Conservation (phyloP, 345 rosid genomes). For the Lenwebbia sp. region DNA sequence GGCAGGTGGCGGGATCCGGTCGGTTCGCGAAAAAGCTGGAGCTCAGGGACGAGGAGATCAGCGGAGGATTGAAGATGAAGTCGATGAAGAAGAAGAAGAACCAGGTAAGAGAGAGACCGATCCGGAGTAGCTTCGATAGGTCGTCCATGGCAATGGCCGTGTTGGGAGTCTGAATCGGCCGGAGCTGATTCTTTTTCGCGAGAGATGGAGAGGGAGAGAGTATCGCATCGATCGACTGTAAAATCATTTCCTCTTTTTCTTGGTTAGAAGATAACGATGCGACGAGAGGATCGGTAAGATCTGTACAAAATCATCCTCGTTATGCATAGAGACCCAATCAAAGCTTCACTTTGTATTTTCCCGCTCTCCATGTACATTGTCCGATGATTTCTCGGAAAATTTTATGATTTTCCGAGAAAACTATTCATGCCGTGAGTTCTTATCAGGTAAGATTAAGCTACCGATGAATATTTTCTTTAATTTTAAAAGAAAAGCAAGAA, state of each 20-base stretch:
- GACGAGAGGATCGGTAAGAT: not conserved
- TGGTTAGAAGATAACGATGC: not conserved
- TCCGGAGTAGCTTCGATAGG: conserved; percentile 26
- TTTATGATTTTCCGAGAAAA: not conserved
- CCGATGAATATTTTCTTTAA: too few species aligned
- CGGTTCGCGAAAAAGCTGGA: not conserved
- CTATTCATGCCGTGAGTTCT: not conserved
- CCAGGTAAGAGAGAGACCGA: conserved; percentile 7
- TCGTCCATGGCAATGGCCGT: conserved; percentile 25
- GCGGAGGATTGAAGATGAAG: not conserved
- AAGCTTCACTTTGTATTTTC: not conserved
- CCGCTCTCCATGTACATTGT: not conserved
- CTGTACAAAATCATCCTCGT: not conserved
- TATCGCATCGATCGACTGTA: not conserved
- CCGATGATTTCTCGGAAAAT: not conserved
- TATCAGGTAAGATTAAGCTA: not conserved
- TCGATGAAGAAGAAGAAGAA: conserved; percentile 20
- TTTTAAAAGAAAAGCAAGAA: not conserved
- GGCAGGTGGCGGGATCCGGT: not conserved
- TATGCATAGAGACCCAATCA: not conserved
- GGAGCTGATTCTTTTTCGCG: not conserved
- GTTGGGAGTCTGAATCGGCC: not conserved
- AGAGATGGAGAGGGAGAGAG: not conserved
- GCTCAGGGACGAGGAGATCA: not conserved
- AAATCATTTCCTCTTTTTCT: not conserved